A percentile compares a stretch with the other conserved stretches of the same genome.
phyloP scores from a whole-genome alignment of 2,329 filamentous ascomycete species.

The Hypoxylon sp. region DNA sequence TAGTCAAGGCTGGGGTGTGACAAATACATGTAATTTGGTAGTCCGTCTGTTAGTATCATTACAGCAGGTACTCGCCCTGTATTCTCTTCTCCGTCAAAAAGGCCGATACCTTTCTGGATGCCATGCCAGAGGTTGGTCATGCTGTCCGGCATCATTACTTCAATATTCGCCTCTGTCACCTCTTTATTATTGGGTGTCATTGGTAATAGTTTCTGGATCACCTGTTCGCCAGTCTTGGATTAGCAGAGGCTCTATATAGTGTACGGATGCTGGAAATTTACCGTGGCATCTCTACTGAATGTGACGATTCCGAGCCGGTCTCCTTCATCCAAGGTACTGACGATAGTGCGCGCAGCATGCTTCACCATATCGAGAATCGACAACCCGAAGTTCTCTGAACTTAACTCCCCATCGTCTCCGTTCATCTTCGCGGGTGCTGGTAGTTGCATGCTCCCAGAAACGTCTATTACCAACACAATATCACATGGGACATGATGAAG shows the following conservation, averaged over 20 bases:
- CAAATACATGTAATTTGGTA: constrained; percentile 66
- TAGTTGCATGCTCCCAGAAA: constrained; percentile 69
- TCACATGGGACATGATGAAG: constrained; percentile 67
- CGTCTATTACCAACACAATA: constrained; percentile 73
- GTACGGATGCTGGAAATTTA: constrained; percentile 25
- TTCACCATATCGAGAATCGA: constrained; percentile 72
- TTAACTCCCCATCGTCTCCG: constrained; percentile 53
- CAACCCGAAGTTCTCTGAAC: constrained; percentile 63
- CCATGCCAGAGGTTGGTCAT: constrained; percentile 73
- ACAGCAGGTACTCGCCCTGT: constrained; percentile 63
- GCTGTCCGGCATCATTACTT: constrained; percentile 56
- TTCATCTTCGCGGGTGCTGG: constrained; percentile 62
- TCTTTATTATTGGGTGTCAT: constrained; percentile 66
- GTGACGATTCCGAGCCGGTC: constrained; percentile 73
- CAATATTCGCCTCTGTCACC: constrained; percentile 59
- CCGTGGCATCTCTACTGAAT: constrained; percentile 61
- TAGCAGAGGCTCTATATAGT: constrained; percentile 17
- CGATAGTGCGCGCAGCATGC: constrained; percentile 70
- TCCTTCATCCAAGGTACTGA: constrained; percentile 67
- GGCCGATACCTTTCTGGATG: constrained; percentile 63
- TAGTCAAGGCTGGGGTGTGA: not conserved
- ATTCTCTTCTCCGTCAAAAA: constrained; percentile 58
- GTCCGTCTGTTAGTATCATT: constrained; percentile 69
- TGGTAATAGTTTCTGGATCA: constrained; percentile 62
- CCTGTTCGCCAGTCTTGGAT: constrained; percentile 43